These are phyloP conservation scores for Spongospora subterranea DNA, from an alignment of 208 protist genomes.

Conservation along the genomic window DNA sequence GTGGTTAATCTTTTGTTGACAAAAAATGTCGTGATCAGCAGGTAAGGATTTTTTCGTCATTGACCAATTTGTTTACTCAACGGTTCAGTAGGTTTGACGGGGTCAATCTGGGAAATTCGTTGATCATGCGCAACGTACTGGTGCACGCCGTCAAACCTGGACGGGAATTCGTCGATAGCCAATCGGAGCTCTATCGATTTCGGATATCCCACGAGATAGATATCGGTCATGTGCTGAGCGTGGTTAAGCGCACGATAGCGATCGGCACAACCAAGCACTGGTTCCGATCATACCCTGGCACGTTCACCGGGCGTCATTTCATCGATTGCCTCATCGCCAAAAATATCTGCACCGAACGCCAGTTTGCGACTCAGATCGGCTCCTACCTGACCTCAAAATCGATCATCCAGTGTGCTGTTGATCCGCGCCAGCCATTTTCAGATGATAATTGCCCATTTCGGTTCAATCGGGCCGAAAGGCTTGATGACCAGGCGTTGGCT, in stretches of 20 bases:
- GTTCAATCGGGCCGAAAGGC: background rate
- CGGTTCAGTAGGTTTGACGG: background rate
- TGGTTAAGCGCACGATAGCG: background rate
- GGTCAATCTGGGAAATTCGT: background rate
- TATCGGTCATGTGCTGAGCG: background rate
- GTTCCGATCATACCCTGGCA: constrained; percentile 4
- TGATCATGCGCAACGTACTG: constrained; percentile 17
- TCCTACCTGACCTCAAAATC: background rate
- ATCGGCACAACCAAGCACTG: background rate
- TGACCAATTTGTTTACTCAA: background rate
- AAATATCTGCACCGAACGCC: background rate
- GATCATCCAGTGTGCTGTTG: background rate
- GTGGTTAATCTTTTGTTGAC: constrained; percentile 20
- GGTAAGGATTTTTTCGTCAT: background rate
- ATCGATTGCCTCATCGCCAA: background rate
- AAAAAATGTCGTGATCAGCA: background rate
- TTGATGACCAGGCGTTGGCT: background rate
- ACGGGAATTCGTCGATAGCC: background rate
- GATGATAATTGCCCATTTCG: background rate
- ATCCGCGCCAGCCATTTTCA: background rate
- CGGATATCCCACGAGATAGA: constrained; percentile 22
- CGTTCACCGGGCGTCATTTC: background rate
- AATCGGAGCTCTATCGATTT: background rate
- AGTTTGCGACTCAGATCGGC: constrained; percentile 5
- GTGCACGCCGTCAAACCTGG: background rate